These are phyloP conservation scores for Hymenoscyphus linearis DNA, from an alignment of 2,329 filamentous ascomycete genomes.

Conservation along the genomic window DNA sequence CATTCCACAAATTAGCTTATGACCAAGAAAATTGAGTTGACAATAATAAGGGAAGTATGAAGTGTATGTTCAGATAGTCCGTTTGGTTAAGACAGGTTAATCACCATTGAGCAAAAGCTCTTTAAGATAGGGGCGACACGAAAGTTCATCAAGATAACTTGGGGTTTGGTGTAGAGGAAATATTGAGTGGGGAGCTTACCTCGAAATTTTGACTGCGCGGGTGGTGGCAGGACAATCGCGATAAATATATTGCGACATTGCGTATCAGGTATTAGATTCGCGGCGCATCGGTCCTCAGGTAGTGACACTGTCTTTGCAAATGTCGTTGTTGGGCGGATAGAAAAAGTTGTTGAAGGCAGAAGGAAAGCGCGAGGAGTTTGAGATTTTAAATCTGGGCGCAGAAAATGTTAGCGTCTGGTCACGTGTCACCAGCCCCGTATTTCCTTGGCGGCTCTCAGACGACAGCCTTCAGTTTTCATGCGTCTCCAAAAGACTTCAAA, in stretches of 20 bases:
- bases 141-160: slow-evolving; percentile 45
- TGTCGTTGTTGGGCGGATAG: neutral
- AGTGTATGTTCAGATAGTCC: slow-evolving; percentile 43
- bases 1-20: slow-evolving; percentile 3
- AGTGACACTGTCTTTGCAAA: neutral
- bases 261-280: neutral
- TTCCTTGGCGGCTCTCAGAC: too few species aligned
- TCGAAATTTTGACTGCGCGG: neutral
- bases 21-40: neutral
- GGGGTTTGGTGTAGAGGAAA: slow-evolving; percentile 1
- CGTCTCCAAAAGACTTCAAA: too few species aligned
- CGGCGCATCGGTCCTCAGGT: neutral
- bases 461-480: too few species aligned
- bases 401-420: neutral
- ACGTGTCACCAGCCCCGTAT: neutral
- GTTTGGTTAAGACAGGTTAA: slow-evolving; percentile 54
- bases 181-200: slow-evolving; percentile 1
- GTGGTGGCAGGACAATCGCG: neutral
- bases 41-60: slow-evolving; percentile 2
- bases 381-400: neutral
- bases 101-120: slow-evolving; percentile 42
- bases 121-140: slow-evolving; percentile 57
- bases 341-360: neutral
- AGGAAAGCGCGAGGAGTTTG: neutral
- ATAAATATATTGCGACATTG: neutral